A percentile compares a stretch with the other conserved stretches of the same genome.
Conservation (phyloP, 768 basidiomycete genomes). For the Tylopilus felleus region DNA sequence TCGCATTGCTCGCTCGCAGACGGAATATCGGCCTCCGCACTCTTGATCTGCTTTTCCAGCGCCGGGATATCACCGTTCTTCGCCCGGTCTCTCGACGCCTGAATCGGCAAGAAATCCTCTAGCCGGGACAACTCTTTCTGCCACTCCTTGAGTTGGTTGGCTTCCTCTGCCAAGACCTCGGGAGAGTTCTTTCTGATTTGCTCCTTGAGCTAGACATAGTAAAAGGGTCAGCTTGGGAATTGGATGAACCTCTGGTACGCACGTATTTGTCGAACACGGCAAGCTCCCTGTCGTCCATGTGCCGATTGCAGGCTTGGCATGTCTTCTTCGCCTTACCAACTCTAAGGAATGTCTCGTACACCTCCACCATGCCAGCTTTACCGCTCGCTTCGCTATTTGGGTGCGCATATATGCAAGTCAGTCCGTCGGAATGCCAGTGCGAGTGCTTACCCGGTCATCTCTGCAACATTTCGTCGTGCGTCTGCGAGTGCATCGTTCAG, state of each 20-base stretch:
- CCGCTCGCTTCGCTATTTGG: constrained; percentile 15
- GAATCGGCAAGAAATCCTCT: constrained; percentile 57
- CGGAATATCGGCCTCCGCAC: constrained; percentile 54
- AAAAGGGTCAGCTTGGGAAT: neutral
- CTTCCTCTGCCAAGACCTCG: constrained; percentile 38
- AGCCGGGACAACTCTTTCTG: constrained; percentile 50
- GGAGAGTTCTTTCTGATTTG: constrained; percentile 56
- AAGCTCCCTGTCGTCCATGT: constrained; percentile 52
- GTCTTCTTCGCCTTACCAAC: constrained; percentile 59
- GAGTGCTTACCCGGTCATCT: constrained; percentile 18
- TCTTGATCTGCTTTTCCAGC: constrained; percentile 58
- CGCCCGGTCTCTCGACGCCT: constrained; percentile 53
- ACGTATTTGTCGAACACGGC: constrained; percentile 71
- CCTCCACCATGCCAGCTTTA: constrained; percentile 37
- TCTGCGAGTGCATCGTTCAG: constrained; percentile 50
- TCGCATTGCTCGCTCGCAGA: constrained; percentile 52
- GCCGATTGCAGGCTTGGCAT: constrained; percentile 77
- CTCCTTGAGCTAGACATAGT: constrained; percentile 50
- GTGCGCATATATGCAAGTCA: neutral
- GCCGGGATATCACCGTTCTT: constrained; percentile 60
- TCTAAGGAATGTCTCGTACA: constrained; percentile 55
- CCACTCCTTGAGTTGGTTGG: constrained; percentile 52
- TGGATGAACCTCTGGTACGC: constrained; percentile 15
- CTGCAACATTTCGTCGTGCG: constrained; percentile 18
- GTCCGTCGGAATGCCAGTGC: neutral